Base-by-base conservation (phyloP, 108 stramenopile genomes). In the Cyclotella atomus region DNA sequence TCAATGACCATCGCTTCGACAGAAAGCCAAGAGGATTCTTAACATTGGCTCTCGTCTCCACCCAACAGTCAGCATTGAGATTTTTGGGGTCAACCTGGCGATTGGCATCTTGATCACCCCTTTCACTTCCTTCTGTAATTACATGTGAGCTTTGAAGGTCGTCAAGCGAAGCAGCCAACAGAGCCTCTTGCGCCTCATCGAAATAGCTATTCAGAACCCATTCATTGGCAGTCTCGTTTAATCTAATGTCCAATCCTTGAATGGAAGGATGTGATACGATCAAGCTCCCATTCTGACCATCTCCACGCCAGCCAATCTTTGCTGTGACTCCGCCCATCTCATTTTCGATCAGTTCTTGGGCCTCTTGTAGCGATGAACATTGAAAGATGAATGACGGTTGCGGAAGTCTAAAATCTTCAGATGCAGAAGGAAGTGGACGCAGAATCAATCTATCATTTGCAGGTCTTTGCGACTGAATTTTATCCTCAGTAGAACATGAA, bases 21-120 rank as follows among this genome's bases (percentile, higher is more conserved):
- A 90, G 67, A 65, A 83, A 91, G 1, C 90, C 90, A 7, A 50
- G 35, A 10, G 93, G 93, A 19, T 68, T 68, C 55, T 88, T 91
- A 14, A 91, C 44, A 82, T 89, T 94, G 2, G 91, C 85, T 19
- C 91, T 76, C n/a, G 90, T 73, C 76, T 94, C 93, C 0, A 94
- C 82, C 93, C 93, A 94, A 59, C 93, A 94, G 75, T 94, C 93
- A 9, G 80, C 83, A 12, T 81, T 59, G 25, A 70, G 68, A 47
- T 47, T 69, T 50, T 66, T 83, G 1, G 74, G 34, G 57, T 83
- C 79, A 30, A 46, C 54, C 57, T 28, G 45, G 61, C 65, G 38
- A 36, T 33, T 49, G 45, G 14, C 49, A 33, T 47, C 54, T 41
- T 57, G 54, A 33, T 77, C 59, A 4, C 54, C 53, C 45, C 62